Conservation (phyloP, 192 early-diverging fungal genomes). For the Jimgerdemannia lactiflua region DNA sequence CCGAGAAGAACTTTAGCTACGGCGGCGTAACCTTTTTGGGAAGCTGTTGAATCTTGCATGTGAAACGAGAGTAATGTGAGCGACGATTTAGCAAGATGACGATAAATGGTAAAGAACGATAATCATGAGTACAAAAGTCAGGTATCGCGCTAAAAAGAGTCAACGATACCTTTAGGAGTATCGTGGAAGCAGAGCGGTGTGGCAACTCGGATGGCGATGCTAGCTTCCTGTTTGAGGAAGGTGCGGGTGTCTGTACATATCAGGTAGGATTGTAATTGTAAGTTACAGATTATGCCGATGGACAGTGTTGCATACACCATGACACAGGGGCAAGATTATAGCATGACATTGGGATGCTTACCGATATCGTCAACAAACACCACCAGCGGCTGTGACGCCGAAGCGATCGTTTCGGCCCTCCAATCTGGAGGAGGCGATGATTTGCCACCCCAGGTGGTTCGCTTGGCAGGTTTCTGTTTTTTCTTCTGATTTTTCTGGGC, state of each 20-base stretch:
- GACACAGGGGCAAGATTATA: background rate
- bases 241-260: background rate
- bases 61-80: background rate
- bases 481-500: background rate
- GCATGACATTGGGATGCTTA: background rate
- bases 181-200: background rate
- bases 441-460: background rate
- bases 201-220: background rate
- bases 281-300: background rate
- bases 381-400: constrained; percentile 1
- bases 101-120: background rate
- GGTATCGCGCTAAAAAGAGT: background rate
- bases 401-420: background rate
- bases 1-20: background rate
- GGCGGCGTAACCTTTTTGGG: background rate
- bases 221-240: background rate
- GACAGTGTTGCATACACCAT: background rate
- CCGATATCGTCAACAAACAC: constrained; percentile 24
- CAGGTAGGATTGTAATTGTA: too few relatives aligned
- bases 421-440: background rate
- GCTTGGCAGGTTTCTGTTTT: background rate
- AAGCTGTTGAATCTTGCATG: background rate
- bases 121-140: too few relatives aligned
- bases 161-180: background rate
- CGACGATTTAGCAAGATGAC: too few relatives aligned